phyloP scores from a whole-genome alignment of 352 stramenopile genomes.

The Globisporangium heterothallicum region DNA sequence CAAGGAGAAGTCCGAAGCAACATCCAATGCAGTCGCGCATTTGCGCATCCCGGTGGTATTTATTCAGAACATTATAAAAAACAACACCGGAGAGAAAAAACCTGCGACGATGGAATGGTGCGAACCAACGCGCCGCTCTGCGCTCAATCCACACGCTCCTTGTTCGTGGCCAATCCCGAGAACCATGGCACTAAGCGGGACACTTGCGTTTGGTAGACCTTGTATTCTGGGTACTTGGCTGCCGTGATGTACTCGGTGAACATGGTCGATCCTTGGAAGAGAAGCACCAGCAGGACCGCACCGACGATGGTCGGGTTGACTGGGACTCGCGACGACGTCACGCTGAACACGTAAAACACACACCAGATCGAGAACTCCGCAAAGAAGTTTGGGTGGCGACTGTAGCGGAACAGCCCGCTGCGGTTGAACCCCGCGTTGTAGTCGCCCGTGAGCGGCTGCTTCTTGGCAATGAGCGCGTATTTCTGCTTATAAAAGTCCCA shows the following conservation, averaged over 20 bases:
- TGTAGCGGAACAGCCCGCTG: constrained; percentile 88
- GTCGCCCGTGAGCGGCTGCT: constrained; percentile 56
- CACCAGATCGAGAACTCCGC: constrained; percentile 89
- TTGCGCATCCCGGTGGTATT: too few relatives aligned
- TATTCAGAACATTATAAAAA: too few relatives aligned
- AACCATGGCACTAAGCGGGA: constrained; percentile 63
- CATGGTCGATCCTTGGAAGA: constrained; percentile 88
- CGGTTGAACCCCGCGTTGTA: constrained; percentile 76
- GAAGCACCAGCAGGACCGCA: constrained; percentile 69
- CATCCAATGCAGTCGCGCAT: too few relatives aligned
- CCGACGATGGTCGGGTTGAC: constrained; percentile 80
- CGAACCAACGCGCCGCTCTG: neutral
- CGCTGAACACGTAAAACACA: constrained; percentile 87
- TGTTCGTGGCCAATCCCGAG: constrained; percentile 13
- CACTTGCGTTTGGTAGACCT: constrained; percentile 74
- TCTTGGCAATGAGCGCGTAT: constrained; percentile 48
- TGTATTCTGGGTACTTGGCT: constrained; percentile 88
- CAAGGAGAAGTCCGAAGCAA: too few relatives aligned
- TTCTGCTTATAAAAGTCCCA: constrained; percentile 89
- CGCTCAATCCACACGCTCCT: constrained; percentile 7
- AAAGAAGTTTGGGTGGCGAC: constrained; percentile 93
- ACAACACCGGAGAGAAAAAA: too few relatives aligned
- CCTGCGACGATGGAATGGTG: too few relatives aligned
- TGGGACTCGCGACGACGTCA: constrained; percentile 39
- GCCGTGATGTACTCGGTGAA: constrained; percentile 90